Evolutionary conservation across 2,329 filamentous ascomycete genomes (phyloP).

Genomic region (Aspergillus quadricinctus): DNA sequence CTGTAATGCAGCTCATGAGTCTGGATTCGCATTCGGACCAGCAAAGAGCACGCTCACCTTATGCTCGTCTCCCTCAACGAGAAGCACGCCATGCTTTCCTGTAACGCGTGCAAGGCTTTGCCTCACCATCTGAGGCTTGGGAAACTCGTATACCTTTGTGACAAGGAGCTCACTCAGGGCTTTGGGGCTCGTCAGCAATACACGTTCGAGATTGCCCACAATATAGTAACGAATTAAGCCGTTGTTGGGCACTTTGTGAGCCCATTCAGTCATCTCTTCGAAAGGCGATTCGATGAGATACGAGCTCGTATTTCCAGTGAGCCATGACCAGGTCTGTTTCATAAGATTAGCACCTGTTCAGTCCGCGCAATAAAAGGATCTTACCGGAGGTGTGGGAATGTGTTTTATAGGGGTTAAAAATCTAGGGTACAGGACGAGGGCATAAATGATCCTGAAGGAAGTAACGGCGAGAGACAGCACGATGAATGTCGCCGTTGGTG

Average conservation of each 20-base stretch:
- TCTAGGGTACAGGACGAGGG: conserved; percentile 52
- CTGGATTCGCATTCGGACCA: too few species aligned
- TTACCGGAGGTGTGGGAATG: conserved; percentile 51
- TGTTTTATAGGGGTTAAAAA: conserved; percentile 56
- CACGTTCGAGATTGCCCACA: conserved; percentile 58
- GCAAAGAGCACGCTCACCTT: conserved; percentile 45
- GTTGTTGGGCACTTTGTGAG: conserved; percentile 59
- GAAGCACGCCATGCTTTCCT: conserved; percentile 47
- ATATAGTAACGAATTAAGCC: conserved; percentile 65
- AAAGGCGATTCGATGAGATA: conserved; percentile 40
- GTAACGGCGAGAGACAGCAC: conserved; percentile 20
- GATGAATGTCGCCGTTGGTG: conserved; percentile 21
- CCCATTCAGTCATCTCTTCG: conserved; percentile 44
- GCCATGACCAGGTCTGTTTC: conserved; percentile 35
- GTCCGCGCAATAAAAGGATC: conserved; percentile 13
- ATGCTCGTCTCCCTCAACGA: conserved; percentile 89
- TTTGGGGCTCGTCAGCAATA: conserved; percentile 60
- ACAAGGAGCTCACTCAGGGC: conserved; percentile 67
- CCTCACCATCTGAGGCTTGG: conserved; percentile 55
- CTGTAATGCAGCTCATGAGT: conserved; percentile 15
- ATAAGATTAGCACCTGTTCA: conserved; percentile 5
- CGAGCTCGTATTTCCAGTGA: conserved; percentile 43
- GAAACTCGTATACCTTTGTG: conserved; percentile 65
- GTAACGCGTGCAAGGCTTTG: conserved; percentile 32
- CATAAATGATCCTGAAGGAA: conserved; percentile 24